Base-by-base conservation (phyloP, 2,329 filamentous ascomycete genomes). In the Fusarium agapanthi region DNA sequence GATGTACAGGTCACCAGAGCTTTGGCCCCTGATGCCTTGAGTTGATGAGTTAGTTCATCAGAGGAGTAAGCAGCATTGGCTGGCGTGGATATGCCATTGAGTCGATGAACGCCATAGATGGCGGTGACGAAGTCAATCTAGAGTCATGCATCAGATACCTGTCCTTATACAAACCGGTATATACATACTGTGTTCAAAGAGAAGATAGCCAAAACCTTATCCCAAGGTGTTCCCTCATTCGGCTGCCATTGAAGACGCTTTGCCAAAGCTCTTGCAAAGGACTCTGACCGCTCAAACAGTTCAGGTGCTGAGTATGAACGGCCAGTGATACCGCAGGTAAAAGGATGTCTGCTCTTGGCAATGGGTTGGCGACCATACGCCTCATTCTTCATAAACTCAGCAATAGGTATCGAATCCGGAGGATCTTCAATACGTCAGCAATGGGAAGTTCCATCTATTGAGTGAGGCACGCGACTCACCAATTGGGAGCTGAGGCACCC, bases 171-270 rank as follows among this genome's bases (percentile, higher is more conserved):
- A 86, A 3, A 0, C 7, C 3, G 3, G 3, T 1, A 24, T 20
- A 3, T 9, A 47, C 71, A 4, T 5, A 94, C 92, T 20, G 93
- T 94, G 77, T 97, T 97, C 62, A 95, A 80, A 12, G 91, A 91
- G 81, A 93, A 97, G 26, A 95, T 84, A 4, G 86, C 91, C 41
- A 94, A 84, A 32, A 95, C 92, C 79, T 95, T 95, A 75, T 96
- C 93, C 91, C 92, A 96, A 77, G 95, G 92, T 0, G 89, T 88
- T 8, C 91, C 93, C 51, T 89, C 80, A 70, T 93, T 92, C 4
- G 92, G 90, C 35, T 87, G 81, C 87, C 93, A 94, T 44, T 88
- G 90, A 72, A 93, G 78, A 91, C 64, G 90, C 45, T 88, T 47
- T 18, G 40, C 87, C 37, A 96, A 82, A 22, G 88, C 91, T 91